Evolutionary conservation across 2,329 filamentous ascomycete genomes (phyloP), one percentile per base, ranked within the genome.

Genomic region (Aspergillus chevalieri): DNA sequence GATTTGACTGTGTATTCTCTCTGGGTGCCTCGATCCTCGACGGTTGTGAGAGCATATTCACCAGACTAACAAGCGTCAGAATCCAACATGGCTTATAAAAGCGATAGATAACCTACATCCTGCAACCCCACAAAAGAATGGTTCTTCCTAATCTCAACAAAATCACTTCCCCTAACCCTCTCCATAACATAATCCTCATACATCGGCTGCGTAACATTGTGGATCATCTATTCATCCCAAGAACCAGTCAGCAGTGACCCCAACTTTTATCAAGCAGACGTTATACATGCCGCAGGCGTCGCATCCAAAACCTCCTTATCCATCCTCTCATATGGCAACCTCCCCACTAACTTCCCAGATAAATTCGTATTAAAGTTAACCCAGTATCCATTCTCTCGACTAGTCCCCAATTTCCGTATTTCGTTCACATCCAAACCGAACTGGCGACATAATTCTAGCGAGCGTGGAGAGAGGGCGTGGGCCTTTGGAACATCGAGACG

Each of bases 121-220:
- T 63, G 48, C 22, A 67, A 62, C 4, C 61, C 63, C 0, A 71
- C 58, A 36, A 69, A 74, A 1, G 63, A 51, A 34, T 54, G 51
- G 10, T 56, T 51, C 43, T 54, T 55, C n/a, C 57, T 54, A 22
- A 58, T 47, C 15, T 57, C 55, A 17, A 63, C 21, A 2, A 56
- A 36, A 6, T 42, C 33, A 30, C 24, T 53, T n/a, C 55, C 49
- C 8, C 45, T 39, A 5, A 73, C 42, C 12, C 54, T 46, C 4
- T 56, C 47, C 2, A 63, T 58, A 2, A 73, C 49, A 12, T 67
- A 54, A n/a, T 69, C 55, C 43, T 74, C 72, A 49, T 73, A 71
- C 1, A 55, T 61, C 6, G 71, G 71, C 38, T 74, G 70, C 0
- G 71, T 67, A 5, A 74, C 68, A 48, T 74, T 74, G 42, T 73